phyloP scores from a whole-genome alignment of 345 rosid genomes.

The Reutealis trisperma region DNA sequence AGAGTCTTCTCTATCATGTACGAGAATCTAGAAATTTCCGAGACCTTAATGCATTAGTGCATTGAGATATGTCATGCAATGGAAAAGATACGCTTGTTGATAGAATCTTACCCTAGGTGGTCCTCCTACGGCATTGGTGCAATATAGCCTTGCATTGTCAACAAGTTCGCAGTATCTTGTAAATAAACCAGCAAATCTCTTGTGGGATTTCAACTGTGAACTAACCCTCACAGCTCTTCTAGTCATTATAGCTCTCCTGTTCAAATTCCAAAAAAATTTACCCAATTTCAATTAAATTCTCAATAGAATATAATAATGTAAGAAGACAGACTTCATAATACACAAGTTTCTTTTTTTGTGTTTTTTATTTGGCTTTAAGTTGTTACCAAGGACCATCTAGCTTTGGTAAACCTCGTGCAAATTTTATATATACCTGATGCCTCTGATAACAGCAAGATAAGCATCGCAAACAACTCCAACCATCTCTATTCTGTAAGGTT shows the following conservation, averaged over 20 bases:
- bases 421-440: slow-evolving; percentile 64
- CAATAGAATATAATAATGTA: not conserved
- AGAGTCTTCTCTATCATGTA: too few species aligned
- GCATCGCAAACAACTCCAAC: slow-evolving; percentile 97
- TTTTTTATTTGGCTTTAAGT: too few species aligned
- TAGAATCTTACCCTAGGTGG: slow-evolving; percentile 62
- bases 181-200: slow-evolving; percentile 84
- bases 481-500: slow-evolving; percentile 88
- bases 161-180: slow-evolving; percentile 75
- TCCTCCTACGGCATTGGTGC: slow-evolving; percentile 79
- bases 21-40: too few species aligned
- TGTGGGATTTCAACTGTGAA: slow-evolving; percentile 87
- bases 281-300: not conserved
- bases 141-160: slow-evolving; percentile 79
- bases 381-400: too few species aligned
- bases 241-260: slow-evolving; percentile 90
- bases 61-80: too few species aligned
- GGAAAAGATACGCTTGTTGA: not conserved
- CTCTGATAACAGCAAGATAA: slow-evolving; percentile 87
- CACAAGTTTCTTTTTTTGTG: too few species aligned
- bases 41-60: too few species aligned
- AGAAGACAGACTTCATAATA: too few species aligned
- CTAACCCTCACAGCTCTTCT: slow-evolving; percentile 89
- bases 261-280: slow-evolving; percentile 17
- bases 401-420: not conserved